Conservation (phyloP, 1,284 basidiomycete species). For the Blastosporella zonata region DNA sequence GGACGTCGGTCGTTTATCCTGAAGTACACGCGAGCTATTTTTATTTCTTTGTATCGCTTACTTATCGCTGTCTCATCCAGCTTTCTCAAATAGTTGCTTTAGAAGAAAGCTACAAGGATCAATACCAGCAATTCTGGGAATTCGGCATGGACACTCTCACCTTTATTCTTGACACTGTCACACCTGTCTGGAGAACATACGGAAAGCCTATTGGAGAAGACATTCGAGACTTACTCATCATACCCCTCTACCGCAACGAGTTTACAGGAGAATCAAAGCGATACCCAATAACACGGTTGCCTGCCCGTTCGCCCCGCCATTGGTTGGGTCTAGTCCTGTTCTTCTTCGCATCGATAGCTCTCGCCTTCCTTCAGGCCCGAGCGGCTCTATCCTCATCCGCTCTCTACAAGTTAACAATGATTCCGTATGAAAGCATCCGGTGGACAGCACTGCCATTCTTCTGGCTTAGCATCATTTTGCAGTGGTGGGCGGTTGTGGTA, state of each 20-base stretch:
- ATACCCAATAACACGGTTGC: slow-evolving; percentile 56
- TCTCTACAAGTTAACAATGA: slow-evolving; percentile 51
- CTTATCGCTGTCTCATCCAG: slow-evolving; percentile 31
- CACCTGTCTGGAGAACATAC: slow-evolving; percentile 75
- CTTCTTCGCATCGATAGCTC: slow-evolving; percentile 39
- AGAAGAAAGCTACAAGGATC: slow-evolving; percentile 72
- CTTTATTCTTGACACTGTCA: slow-evolving; percentile 66
- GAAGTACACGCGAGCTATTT: slow-evolving; percentile 45
- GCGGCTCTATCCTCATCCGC: slow-evolving; percentile 49
- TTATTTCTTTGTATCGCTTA: slow-evolving; percentile 1
- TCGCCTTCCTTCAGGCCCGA: slow-evolving; percentile 52
- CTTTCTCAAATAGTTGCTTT: slow-evolving; percentile 63
- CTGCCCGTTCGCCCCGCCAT: slow-evolving; percentile 61
- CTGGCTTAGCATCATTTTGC: slow-evolving; percentile 53
- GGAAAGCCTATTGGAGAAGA: slow-evolving; percentile 75
- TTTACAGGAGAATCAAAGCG: slow-evolving; percentile 72
- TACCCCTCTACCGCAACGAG: slow-evolving; percentile 76
- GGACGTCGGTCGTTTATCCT: slow-evolving; percentile 72
- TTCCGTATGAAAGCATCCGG: slow-evolving; percentile 55
- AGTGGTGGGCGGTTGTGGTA: slow-evolving; percentile 58
- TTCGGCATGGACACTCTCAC: slow-evolving; percentile 72
- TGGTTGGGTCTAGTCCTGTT: slow-evolving; percentile 61
- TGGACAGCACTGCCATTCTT: slow-evolving; percentile 61
- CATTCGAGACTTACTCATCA: slow-evolving; percentile 72
- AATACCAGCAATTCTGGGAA: slow-evolving; percentile 75